A percentile compares a stretch with the other conserved stretches of the same genome.
These are phyloP conservation scores for Cryptococcus sp. DNA, from an alignment of 1,284 basidiomycete species.

Conservation along the genomic window DNA sequence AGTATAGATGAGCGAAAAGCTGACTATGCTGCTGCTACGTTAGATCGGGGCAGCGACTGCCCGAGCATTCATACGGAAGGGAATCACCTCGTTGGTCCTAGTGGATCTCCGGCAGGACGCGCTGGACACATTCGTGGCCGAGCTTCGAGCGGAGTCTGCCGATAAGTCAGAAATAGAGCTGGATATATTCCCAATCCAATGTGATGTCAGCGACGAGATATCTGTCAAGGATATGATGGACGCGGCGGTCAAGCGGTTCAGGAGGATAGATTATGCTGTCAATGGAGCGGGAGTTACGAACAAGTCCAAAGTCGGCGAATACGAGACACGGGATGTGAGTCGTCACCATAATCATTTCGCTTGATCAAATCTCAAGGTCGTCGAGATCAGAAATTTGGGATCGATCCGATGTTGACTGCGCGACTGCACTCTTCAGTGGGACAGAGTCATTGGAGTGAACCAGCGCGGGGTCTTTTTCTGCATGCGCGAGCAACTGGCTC, in stretches of 20 bases:
- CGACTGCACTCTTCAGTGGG: too few species aligned
- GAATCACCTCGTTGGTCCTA: background rate
- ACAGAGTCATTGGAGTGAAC: constrained; percentile 12
- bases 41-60: constrained; percentile 11
- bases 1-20: background rate
- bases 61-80: constrained; percentile 7
- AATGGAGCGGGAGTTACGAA: constrained; percentile 12
- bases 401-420: background rate
- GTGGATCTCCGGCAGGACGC: constrained; percentile 6
- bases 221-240: constrained; percentile 13
- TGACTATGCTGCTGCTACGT: too few species aligned
- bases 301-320: constrained; percentile 12
- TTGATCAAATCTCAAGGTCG: too few species aligned
- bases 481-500: constrained; percentile 18
- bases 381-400: too few species aligned
- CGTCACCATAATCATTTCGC: too few species aligned
- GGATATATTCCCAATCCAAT: constrained; percentile 7
- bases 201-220: constrained; percentile 17
- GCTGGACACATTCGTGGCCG: constrained; percentile 1
- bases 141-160: background rate
- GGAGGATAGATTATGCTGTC: constrained; percentile 11
- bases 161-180: background rate
- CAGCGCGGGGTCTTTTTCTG: constrained; percentile 23
- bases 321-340: constrained; percentile 7
- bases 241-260: constrained; percentile 3